Evolutionary conservation across 108 stramenopile species (phyloP), one percentile per base, ranked within the genome.

Genomic region (Nannochloropsis gaditana): DNA sequence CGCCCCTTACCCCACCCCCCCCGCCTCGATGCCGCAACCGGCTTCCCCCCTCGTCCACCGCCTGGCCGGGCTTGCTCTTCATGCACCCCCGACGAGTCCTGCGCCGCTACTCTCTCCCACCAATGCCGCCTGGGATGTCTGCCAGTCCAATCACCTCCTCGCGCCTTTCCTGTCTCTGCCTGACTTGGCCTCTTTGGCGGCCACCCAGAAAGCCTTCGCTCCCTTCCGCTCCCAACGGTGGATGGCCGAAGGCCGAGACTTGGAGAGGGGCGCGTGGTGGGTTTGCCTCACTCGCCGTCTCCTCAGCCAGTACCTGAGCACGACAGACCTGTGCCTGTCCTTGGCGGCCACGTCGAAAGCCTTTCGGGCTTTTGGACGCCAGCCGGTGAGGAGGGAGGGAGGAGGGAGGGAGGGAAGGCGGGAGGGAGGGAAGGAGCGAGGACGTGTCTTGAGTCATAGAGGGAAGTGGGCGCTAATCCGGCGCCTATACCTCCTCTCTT

Each of bases 321-420:
- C 59, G 59, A 73, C 15, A n/a, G 59, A 73, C 19, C n/a, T 73
- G 59, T 73, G 59, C n/a, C n/a, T 73, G 59, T 73, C 59, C 59
- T 73, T 73, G 4, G 59, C 59, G 4, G 59, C 5, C 19, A 73
- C 59, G 19, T 15, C 59, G 2, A 73, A 73, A n/a, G 19, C 59
- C 59, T 73, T 73, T 73, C 59, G 59, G 5, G 19, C 59, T n/a
- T 73, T 73, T 73, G 59, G 59, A 73, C 59, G 59, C 2, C 59
- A 73, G n/a, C 59, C 59, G 15, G 59, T 73, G n/a, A 15, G 59
- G 59, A n/a, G n/a, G n/a, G n/a, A n/a, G n/a, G n/a, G n/a, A n/a
- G n/a, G n/a, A n/a, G n/a, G n/a, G n/a, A n/a, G n/a, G n/a, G n/a
- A n/a, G n/a, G n/a, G n/a, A n/a, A n/a, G n/a, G n/a, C n/a, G n/a